Base-by-base conservation (phyloP, 345 rosid species). In the Brassica nigra region DNA sequence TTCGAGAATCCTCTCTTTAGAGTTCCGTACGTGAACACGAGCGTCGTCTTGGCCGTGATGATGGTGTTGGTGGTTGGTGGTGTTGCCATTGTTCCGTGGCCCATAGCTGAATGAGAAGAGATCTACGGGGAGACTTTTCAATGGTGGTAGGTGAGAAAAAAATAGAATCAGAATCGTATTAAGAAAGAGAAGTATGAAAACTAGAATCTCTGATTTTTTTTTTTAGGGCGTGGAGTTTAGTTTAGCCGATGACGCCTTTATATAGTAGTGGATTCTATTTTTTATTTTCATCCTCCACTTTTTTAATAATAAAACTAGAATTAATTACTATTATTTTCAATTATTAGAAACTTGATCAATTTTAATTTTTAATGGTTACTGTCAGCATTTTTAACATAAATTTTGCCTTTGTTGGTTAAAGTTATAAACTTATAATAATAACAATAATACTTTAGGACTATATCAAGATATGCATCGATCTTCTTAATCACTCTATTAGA, bases 11-110 rank as follows among this genome's bases (percentile, higher is more conserved):
- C 96, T 18, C 85, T 75, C 74, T 93, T 93, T 7, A 93, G 78
- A 1, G 97, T 93, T 2, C 97, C 97, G 81, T 93, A 93, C 39
- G 96, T 85, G 91, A 93, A 91, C 6, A 93, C 81, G 5, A 87
- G 65, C 42, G 87, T 78, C 1, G 80, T 55, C 28, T 15, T 36
- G 20, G 55, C 0, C 1, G 12, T 7, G 28, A 3, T 66, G 5
- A 5, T 20, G 30, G 6, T 59, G n/a, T n/a, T n/a, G 7, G 6
- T 70, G 4, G 57, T 49, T 20, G 57, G 29, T 30, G 20, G 30
- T 83, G 57, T 79, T 75, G 86, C 68, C 83, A 73, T 77, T 73
- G 84, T 31, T 63, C 74, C 78, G 57, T 74, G 67, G 1, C 79
- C 81, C 79, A 73, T 77, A 5, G 9, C 4, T 10, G n/a, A 18